Evolutionary conservation across 768 basidiomycete genomes (phyloP), one percentile per base, ranked within the genome.

Genomic region (Tephrocybe sp.): DNA sequence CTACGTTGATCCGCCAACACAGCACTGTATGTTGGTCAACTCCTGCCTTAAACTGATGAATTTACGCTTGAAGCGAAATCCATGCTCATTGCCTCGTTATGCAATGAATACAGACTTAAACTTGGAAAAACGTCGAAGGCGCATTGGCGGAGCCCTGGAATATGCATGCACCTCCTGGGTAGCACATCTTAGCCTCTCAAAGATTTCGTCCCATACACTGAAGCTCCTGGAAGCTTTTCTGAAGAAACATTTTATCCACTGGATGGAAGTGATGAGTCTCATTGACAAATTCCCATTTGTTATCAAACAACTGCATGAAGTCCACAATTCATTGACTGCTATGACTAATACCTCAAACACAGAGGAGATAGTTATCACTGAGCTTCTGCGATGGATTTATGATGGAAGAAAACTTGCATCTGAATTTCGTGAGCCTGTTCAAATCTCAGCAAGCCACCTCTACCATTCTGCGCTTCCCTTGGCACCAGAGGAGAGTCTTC

Each of bases 251-350:
- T 30, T 16, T 14, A 33, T 45, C 12, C 45, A 16, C 6, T 45
- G 45, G 45, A 17, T 45, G n/a, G 45, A 45, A 14, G 30, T 45
- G 12, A 31, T 45, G 45, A 45, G 45, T 6, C 43, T 45, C 4
- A 6, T 31, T 8, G 26, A 44, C 23, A 44, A 44, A 14, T 44
- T 44, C 13, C 13, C 17, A 13, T 13, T 19, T 3, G 40, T 26
- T 13, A 22, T 42, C 40, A 26, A 42, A 19, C 40, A 26, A 42
- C 40, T 42, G 4, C 20, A 16, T 42, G 5, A 42, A 12, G 20
- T 42, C 4, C 11, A 17, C 35, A 3, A 4, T 36, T 13, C 35
- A 14, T 10, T 36, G 4, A 13, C 4, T 13, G 4, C 35, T 12
- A 5, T 17, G 17, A 13, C 13, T 4, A 5, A 36, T 4, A 36